Evolutionary conservation across 2,329 filamentous ascomycete genomes (phyloP).

Genomic region (Coniochaeta sp.): DNA sequence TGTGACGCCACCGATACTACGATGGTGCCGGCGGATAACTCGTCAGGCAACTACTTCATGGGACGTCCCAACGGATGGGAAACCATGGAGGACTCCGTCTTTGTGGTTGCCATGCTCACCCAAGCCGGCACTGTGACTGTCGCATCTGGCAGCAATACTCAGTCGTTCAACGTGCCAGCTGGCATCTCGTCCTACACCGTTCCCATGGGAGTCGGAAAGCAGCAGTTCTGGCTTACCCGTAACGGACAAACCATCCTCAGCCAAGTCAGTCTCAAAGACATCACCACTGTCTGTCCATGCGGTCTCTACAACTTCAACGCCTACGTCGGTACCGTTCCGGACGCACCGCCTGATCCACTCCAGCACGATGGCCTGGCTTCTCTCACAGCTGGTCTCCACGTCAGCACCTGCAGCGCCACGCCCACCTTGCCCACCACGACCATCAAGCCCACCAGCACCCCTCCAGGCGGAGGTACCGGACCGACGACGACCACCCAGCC

Average conservation of each 20-base stretch:
- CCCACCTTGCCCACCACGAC: conserved; percentile 8
- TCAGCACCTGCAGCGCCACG: conserved; percentile 17
- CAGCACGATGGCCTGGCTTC: conserved; percentile 22
- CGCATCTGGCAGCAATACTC: conserved; percentile 33
- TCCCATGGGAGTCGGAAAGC: conserved; percentile 36
- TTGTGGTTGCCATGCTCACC: conserved; percentile 43
- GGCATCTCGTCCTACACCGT: conserved; percentile 37
- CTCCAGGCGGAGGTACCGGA: not conserved
- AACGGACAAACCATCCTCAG: conserved; percentile 30
- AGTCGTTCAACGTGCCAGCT: conserved; percentile 35
- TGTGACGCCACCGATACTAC: conserved; percentile 47
- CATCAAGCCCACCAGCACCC: conserved; percentile 21
- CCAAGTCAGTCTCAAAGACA: conserved; percentile 39
- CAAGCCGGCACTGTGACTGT: conserved; percentile 34
- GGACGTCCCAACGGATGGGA: conserved; percentile 44
- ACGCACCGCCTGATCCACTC: conserved; percentile 24
- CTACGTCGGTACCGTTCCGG: conserved; percentile 39
- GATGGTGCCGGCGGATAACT: conserved; percentile 33
- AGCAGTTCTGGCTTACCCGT: conserved; percentile 37
- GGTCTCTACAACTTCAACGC: conserved; percentile 51
- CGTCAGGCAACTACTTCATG: conserved; percentile 42
- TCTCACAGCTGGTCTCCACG: conserved; percentile 18
- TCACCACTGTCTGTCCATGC: conserved; percentile 25
- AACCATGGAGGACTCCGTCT: conserved; percentile 40
- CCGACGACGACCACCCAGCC: not conserved